Conservation (phyloP, 352 stramenopile species). For the Globisporangium paroecandrum region DNA sequence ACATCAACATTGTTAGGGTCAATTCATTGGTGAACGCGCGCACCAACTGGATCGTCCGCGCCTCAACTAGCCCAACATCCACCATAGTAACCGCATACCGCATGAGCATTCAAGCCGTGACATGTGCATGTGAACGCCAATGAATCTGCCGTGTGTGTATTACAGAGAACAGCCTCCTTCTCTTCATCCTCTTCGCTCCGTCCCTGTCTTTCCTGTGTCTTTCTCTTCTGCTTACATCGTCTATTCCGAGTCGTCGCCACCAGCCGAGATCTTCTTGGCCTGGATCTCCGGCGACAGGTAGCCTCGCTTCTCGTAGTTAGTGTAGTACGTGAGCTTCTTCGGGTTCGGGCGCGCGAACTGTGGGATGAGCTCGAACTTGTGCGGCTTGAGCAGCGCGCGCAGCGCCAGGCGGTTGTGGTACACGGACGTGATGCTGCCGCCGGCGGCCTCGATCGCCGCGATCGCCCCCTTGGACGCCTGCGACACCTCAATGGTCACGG, state of each 20-base stretch:
- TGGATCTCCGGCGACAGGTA: constrained; percentile 97
- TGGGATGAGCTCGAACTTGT: constrained; percentile 95
- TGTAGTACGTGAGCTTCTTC: constrained; percentile 97
- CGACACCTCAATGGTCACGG: constrained; percentile 95
- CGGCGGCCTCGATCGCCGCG: constrained; percentile 90
- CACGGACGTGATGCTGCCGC: constrained; percentile 94
- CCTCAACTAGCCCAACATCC: constrained; percentile 10
- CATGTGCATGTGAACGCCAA: neutral
- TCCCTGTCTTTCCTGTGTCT: constrained; percentile 4
- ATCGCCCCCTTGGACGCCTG: constrained; percentile 94
- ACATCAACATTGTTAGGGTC: constrained; percentile 18
- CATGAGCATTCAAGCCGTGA: neutral
- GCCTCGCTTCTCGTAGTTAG: constrained; percentile 93
- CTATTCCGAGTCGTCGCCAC: constrained; percentile 42
- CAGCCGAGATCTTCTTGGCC: constrained; percentile 80
- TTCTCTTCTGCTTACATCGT: constrained; percentile 9
- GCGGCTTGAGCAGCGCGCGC: constrained; percentile 91
- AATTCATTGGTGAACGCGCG: constrained; percentile 25
- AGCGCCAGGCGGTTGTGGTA: constrained; percentile 97
- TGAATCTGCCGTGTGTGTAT: constrained; percentile 9
- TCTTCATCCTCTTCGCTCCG: neutral
- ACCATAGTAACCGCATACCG: neutral
- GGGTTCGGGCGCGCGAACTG: constrained; percentile 92
- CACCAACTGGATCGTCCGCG: constrained; percentile 15
- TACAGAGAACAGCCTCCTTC: constrained; percentile 6